Percentiles rank a stretch among this genome's conserved stretches.
Conservation (phyloP, 2,329 filamentous ascomycete genomes). For the Exophiala viscosa region DNA sequence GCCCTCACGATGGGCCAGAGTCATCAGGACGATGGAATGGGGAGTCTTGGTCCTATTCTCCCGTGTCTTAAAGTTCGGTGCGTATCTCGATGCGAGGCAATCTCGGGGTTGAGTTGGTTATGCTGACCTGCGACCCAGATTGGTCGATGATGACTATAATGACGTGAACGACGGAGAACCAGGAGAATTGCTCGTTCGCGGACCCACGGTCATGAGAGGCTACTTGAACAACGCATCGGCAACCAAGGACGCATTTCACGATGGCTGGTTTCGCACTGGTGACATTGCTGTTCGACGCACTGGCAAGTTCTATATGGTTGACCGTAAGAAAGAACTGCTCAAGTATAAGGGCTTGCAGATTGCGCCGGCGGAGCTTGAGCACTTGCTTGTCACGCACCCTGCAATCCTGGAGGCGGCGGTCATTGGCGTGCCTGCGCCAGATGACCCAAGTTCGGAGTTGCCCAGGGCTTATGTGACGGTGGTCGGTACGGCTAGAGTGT, state of each 20-base stretch:
- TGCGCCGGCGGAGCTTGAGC: constrained; percentile 58
- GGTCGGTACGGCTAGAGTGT: constrained; percentile 9
- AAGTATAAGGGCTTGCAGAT: constrained; percentile 65
- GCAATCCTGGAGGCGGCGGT: constrained; percentile 54
- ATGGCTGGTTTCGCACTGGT: constrained; percentile 36
- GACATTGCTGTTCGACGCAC: constrained; percentile 33
- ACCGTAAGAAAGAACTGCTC: constrained; percentile 60
- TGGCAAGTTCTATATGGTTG: constrained; percentile 79
- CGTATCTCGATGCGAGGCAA: neutral
- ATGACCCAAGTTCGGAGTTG: constrained; percentile 50
- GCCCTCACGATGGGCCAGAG: constrained; percentile 46
- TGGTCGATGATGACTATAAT: constrained; percentile 21
- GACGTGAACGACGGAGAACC: constrained; percentile 20
- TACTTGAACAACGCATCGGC: constrained; percentile 35
- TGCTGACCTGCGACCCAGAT: constrained; percentile 1
- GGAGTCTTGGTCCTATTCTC: constrained; percentile 40
- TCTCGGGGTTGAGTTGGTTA: too few relatives aligned
- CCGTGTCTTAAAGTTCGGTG: constrained; percentile 34
- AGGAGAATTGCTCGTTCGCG: constrained; percentile 21
- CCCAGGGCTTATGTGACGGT: constrained; percentile 58
- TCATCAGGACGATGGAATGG: constrained; percentile 42
- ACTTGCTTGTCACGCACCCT: constrained; percentile 41
- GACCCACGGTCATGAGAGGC: constrained; percentile 22
- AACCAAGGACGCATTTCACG: constrained; percentile 30
- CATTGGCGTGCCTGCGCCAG: constrained; percentile 48